These are phyloP conservation scores for Pythium brachiatum DNA, from an alignment of 352 stramenopile species.

Conservation along the genomic window DNA sequence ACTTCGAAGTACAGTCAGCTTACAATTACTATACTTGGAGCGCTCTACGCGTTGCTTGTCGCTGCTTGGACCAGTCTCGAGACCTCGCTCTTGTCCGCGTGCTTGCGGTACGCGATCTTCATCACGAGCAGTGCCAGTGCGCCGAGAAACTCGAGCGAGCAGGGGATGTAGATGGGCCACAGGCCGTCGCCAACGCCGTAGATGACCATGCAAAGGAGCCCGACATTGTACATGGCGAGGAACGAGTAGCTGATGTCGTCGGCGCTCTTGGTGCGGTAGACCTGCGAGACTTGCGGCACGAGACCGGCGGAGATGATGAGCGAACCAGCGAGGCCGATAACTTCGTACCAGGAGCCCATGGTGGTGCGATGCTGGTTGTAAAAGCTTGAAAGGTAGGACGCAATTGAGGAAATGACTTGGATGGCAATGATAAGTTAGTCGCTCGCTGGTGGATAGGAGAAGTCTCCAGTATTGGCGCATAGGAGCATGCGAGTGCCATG, in stretches of 20 bases:
- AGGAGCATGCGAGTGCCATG: too few species aligned
- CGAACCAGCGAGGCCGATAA: constrained; percentile 53
- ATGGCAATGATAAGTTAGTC: too few species aligned
- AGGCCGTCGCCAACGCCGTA: constrained; percentile 47
- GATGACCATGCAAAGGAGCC: constrained; percentile 39
- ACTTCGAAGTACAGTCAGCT: too few species aligned
- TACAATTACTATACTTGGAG: too few species aligned
- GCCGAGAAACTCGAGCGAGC: constrained; percentile 41
- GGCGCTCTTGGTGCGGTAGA: constrained; percentile 56
- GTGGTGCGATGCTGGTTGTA: too few species aligned
- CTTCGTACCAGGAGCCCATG: background rate
- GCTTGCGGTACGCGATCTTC: constrained; percentile 27
- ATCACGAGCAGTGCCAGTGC: constrained; percentile 39
- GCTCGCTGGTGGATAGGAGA: too few species aligned
- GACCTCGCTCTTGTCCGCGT: background rate
- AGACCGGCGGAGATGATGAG: constrained; percentile 59
- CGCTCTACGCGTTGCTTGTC: background rate
- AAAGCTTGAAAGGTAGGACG: too few species aligned
- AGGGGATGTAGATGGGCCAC: constrained; percentile 63
- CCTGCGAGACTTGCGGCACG: constrained; percentile 61
- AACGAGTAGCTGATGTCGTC: constrained; percentile 56
- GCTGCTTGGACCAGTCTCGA: background rate
- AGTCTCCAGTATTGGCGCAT: too few species aligned
- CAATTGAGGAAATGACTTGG: too few species aligned
- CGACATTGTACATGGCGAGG: constrained; percentile 41